phyloP scores from a whole-genome alignment of 2,329 filamentous ascomycete genomes.

The Cercospora citrullina region DNA sequence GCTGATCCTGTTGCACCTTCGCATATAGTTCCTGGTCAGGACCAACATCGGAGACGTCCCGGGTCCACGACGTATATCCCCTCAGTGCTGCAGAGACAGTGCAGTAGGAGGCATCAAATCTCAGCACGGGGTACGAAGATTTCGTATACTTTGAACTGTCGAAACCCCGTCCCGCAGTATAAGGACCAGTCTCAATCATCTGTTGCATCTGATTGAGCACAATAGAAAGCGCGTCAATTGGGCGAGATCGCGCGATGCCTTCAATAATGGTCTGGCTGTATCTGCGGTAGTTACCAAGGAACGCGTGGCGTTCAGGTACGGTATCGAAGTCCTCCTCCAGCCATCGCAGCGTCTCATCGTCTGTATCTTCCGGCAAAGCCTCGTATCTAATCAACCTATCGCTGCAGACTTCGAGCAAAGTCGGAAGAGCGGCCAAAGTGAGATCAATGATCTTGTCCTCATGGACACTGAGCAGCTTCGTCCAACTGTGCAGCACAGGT shows the following conservation, averaged over 20 bases:
- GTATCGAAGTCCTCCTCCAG: constrained; percentile 94
- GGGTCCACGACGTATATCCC: constrained; percentile 81
- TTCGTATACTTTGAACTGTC: constrained; percentile 58
- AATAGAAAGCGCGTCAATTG: constrained; percentile 81
- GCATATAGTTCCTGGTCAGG: constrained; percentile 51
- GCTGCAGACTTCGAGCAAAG: constrained; percentile 79
- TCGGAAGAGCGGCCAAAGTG: constrained; percentile 64
- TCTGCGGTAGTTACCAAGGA: constrained; percentile 90
- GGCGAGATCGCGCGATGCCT: constrained; percentile 75
- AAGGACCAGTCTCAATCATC: constrained; percentile 68
- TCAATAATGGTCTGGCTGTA: constrained; percentile 89
- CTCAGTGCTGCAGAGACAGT: constrained; percentile 86
- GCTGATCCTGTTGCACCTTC: constrained; percentile 59
- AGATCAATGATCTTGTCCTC: constrained; percentile 66
- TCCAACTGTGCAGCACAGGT: constrained; percentile 87
- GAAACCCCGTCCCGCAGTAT: constrained; percentile 68
- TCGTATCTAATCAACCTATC: constrained; percentile 85
- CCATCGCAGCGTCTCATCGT: constrained; percentile 77
- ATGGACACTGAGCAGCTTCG: constrained; percentile 72
- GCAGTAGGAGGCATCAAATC: constrained; percentile 84
- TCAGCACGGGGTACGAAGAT: constrained; percentile 69
- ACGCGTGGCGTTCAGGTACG: constrained; percentile 87
- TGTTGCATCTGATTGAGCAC: constrained; percentile 78
- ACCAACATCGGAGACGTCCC: constrained; percentile 33
- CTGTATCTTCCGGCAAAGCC: constrained; percentile 75